Base-by-base conservation (phyloP, 2,329 filamentous ascomycete genomes). In the Arachnomyces sp. region DNA sequence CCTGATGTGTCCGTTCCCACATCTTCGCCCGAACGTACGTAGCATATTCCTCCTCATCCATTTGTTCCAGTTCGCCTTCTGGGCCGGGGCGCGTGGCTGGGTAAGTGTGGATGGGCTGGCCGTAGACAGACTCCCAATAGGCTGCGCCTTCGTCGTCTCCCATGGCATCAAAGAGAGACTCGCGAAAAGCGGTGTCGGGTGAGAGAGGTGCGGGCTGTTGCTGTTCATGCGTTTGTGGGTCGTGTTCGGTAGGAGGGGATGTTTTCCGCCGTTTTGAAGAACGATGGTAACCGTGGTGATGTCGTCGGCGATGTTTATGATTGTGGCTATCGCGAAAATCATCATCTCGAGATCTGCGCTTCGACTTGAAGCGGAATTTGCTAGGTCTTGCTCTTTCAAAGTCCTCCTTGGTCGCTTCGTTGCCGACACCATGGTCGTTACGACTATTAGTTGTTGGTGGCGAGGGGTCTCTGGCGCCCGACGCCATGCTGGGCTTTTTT, bases 101-200 rank as follows among this genome's bases (percentile, higher is more conserved):
- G 58, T 93, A 95, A 5, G 79, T 77, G 62, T 95, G 88, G 36
- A 96, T 84, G 0, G 92, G 90, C 60, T 96, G 90, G 1, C 88
- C 89, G 63, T 96, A 98, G n/a, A 98, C 86, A 12, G 79, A 78
- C 61, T 95, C 84, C 92, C 92, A 98, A 67, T 92, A 98, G 6
- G 80, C 77, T 2, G 92, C 92, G 34, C 90, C 92, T 65, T 98
- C 92, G 57, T 96, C 90, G 62, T 98, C 92, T 29, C 88, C 90
- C 63, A 98, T 82, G 25, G 92, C 92, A 61, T 98, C 92, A 66
- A 96, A 96, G 4, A 98, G 80, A 1, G 88, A 95, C 61, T 94
- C 86, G 21, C 86, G 82, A 61, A 98, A 98, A 1, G 90, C 87
- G 0, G 75, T 71, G 31, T 87, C 81, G 0, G 86, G 74, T 50